Percentiles rank a stretch among this genome's conserved stretches.
These are phyloP conservation scores for Pseudogymnoascus sp. DNA, from an alignment of 2,329 filamentous ascomycete genomes.

Conservation along the genomic window DNA sequence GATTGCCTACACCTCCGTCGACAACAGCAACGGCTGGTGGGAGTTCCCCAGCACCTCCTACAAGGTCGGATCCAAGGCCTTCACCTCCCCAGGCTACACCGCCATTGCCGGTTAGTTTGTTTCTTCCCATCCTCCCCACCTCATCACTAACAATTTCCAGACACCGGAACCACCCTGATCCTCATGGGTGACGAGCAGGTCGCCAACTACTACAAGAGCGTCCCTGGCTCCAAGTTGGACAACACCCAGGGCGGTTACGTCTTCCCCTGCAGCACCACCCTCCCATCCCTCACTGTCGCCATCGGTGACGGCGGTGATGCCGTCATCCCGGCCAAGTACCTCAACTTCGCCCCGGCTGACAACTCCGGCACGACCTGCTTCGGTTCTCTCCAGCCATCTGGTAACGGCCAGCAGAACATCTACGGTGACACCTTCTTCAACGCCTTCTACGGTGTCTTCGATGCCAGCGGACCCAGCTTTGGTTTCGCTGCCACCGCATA, in stretches of 20 bases:
- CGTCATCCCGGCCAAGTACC: conserved; percentile 30
- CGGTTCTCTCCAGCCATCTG: conserved; percentile 33
- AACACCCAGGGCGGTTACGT: conserved; percentile 30
- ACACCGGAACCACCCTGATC: conserved; percentile 39
- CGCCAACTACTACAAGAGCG: conserved; percentile 32
- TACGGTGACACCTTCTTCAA: conserved; percentile 32
- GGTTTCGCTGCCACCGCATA: conserved; percentile 26
- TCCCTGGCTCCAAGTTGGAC: conserved; percentile 29
- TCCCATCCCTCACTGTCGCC: conserved; percentile 32
- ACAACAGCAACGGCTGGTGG: conserved; percentile 48
- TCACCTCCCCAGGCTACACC: conserved; percentile 34
- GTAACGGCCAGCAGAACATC: conserved; percentile 25
- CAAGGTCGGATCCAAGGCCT: conserved; percentile 41
- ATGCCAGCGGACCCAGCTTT: conserved; percentile 24
- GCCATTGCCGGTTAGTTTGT: conserved; percentile 25
- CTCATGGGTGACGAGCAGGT: conserved; percentile 32
- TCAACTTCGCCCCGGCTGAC: conserved; percentile 31
- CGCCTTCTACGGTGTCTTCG: conserved; percentile 28
- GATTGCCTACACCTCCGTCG: conserved; percentile 45
- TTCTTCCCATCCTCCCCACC: background rate
- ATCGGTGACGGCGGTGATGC: conserved; percentile 30
- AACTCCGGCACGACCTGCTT: conserved; percentile 28
- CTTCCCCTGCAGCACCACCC: conserved; percentile 31
- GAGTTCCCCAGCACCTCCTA: conserved; percentile 45
- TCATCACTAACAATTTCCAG: conserved; percentile 16